Conservation (phyloP, 1,284 basidiomycete genomes). For the Vanrija sp. region DNA sequence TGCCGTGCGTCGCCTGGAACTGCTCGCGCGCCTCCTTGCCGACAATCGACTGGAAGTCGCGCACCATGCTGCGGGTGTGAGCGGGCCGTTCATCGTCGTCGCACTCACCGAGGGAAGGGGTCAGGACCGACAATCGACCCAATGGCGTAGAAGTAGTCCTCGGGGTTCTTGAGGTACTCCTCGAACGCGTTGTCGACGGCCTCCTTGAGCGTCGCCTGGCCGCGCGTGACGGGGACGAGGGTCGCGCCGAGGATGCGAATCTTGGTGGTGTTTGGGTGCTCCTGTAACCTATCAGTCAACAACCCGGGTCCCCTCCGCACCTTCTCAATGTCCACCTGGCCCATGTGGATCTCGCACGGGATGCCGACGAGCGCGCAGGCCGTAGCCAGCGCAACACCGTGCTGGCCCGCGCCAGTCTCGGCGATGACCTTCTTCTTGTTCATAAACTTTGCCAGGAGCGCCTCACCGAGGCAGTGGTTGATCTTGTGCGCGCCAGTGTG, state of each 20-base stretch:
- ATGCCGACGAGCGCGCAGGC: slow-evolving; percentile 95
- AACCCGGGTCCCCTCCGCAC: too few species aligned
- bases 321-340: slow-evolving; percentile 81
- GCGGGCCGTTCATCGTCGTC: neutral
- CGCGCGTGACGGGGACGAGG: slow-evolving; percentile 91
- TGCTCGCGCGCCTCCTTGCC: slow-evolving; percentile 92
- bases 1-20: slow-evolving; percentile 66
- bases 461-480: slow-evolving; percentile 82
- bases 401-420: slow-evolving; percentile 97
- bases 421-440: slow-evolving; percentile 89
- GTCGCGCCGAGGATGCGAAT: slow-evolving; percentile 96
- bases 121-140: slow-evolving; percentile 85
- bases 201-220: slow-evolving; percentile 93
- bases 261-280: slow-evolving; percentile 93
- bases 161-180: slow-evolving; percentile 89
- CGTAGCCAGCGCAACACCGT: slow-evolving; percentile 97
- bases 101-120: slow-evolving; percentile 73
- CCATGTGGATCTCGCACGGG: slow-evolving; percentile 98
- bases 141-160: slow-evolving; percentile 93
- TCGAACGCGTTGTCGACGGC: slow-evolving; percentile 58
- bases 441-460: slow-evolving; percentile 82
- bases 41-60: slow-evolving; percentile 96
- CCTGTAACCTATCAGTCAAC: slow-evolving; percentile 49
- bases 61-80: slow-evolving; percentile 85
- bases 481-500: slow-evolving; percentile 98